These are phyloP conservation scores for Penicillium ochrochloron DNA, from an alignment of 495 filamentous ascomycete species.

Conservation along the genomic window DNA sequence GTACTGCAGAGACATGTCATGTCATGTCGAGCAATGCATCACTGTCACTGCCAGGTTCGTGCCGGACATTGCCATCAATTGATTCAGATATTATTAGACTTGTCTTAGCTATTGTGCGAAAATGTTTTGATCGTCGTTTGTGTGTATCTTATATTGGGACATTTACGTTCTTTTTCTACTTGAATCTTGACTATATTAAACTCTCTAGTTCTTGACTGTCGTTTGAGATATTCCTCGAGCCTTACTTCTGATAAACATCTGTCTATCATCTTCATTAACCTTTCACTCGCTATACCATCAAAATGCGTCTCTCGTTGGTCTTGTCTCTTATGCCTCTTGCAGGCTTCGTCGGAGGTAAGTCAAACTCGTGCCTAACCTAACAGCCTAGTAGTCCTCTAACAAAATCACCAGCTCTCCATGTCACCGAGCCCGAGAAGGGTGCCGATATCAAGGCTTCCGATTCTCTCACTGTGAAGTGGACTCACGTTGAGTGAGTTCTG, in stretches of 20 bases:
- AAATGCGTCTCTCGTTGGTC: constrained; percentile 33
- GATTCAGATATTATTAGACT: constrained; percentile 29
- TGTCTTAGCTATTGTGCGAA: constrained; percentile 4
- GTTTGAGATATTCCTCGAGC: background rate
- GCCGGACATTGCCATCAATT: constrained; percentile 13
- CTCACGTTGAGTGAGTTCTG: constrained; percentile 37
- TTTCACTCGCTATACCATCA: background rate
- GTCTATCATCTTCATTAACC: background rate
- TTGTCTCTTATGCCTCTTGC: constrained; percentile 33
- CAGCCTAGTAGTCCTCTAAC: constrained; percentile 2
- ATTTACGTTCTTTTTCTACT: constrained; percentile 9
- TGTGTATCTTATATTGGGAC: background rate
- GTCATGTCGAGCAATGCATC: background rate
- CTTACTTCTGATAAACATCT: background rate
- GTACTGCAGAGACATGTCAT: background rate
- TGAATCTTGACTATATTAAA: constrained; percentile 14
- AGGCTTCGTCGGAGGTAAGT: constrained; percentile 31
- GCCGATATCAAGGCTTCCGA: constrained; percentile 32
- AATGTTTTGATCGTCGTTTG: constrained; percentile 1
- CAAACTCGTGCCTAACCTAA: background rate
- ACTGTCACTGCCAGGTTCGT: constrained; percentile 1
- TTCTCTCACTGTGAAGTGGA: constrained; percentile 44
- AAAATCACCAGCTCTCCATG: constrained; percentile 31
- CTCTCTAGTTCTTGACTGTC: background rate
- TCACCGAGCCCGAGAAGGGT: constrained; percentile 41